Evolutionary conservation across 2,329 filamentous ascomycete species (phyloP), one percentile per base, ranked within the genome.

Genomic region (Metarhizium guizhouense): DNA sequence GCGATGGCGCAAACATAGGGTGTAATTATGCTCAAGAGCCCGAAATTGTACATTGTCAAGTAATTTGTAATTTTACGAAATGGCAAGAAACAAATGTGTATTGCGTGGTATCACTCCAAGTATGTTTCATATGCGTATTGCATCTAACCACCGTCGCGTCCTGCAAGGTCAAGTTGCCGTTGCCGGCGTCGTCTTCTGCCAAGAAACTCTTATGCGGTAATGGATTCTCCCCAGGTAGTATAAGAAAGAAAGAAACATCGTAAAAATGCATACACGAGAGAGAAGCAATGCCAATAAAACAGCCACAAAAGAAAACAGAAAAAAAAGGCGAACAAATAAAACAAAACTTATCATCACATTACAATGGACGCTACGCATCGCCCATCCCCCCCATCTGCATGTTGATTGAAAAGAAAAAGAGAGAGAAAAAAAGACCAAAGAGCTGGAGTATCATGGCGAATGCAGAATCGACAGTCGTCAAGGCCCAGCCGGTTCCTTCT

Each of bases 111-210:
- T 40, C 38, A 40, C 38, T 16, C 14, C 38, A 40, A 16, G 38
- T 40, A 40, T 40, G 38, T 40, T 40, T 40, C 38, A 40, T 40
- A 11, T 40, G 38, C 38, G 38, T 16, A 40, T n/a, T 40, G 38
- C 25, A 25, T 25, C 38, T 40, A 40, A 40, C 38, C 14, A 40
- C 38, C 14, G 38, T 36, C 38, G 14, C 14, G 38, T 16, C 10
- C 13, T 36, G 34, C 38, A 40, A 40, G 11, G 8, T 40, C 10
- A 14, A 42, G 53, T 54, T 45, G 53, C 53, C 53, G 47, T 50
- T 54, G 53, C 53, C 53, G 38, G 53, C 53, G 32, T 3, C 32
- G 25, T 54, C 53, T 54, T 54, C 29, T 20, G 7, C 6, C 40
- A 29, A 42, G 34, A 29, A 40, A 52, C 20, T 29, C 20, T 8